Base-by-base conservation (phyloP, 169 alveolate species). In the Cryptosporidium meleagridis region DNA sequence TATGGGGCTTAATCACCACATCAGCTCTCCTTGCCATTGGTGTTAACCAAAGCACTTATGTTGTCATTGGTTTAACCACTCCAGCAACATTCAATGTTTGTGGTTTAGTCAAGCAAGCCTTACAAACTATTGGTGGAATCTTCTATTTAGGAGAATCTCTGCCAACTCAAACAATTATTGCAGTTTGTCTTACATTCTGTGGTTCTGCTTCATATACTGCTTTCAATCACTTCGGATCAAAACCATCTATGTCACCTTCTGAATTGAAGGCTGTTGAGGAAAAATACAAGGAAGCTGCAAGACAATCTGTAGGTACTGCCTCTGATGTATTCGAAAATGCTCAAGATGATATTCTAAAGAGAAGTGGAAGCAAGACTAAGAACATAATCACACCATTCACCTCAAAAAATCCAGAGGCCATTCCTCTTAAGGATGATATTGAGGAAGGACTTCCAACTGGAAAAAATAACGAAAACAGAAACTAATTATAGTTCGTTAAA, bases 181-280 rank as follows among this genome's bases (percentile, higher is more conserved):
- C 89, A 26, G 89, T 80, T 62, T 80, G 89, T 62, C 75, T 80
- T 48, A 80, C 89, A 23, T 80, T 80, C 75, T 80, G 89, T 62
- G 89, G 89, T 48, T 80, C 89, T 37, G 89, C 89, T 44, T 80
- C 89, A 18, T 80, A 80, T 62, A 80, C 89, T 58, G 75, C 75
- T 26, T 62, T 65, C 45, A 80, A 80, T 48, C 89, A 80, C 75
- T 80, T 80, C 10, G 75, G 73, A 7, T 59, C 89, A 18, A 80
- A 80, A 8, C 89, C 89, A 10, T 62, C 73, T 37, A 65, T 80
- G 75, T 44, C 80, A 31, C 80, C 73, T 39, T 37, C 55, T 48
- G 89, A 80, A 35, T 35, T 62, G 75, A 80, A 80, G 21, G 75
- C 21, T 62, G 75, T 80, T 37, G 89, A 80, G 35, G 89, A 80